phyloP scores from a whole-genome alignment of 176 grass and related monocot genomes.

The Pontederia paniculata region DNA sequence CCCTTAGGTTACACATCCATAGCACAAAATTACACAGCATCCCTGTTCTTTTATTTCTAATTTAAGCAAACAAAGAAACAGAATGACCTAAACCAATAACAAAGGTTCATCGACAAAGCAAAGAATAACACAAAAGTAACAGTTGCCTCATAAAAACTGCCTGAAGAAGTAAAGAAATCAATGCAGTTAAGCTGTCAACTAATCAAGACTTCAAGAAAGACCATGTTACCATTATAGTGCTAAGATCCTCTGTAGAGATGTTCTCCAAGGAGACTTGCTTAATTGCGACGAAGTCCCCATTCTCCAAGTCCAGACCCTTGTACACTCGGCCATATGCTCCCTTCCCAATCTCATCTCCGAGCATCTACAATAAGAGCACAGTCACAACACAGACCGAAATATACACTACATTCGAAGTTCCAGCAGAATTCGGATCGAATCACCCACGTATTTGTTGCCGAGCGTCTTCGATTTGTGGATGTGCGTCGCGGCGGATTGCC shows the following conservation, averaged over 20 bases:
- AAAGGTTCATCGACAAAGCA: no score
- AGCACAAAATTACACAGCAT: no score
- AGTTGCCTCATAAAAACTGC: no score
- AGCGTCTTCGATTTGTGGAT: slow-evolving; percentile 96
- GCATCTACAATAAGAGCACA: slow-evolving; percentile 47
- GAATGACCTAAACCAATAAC: no score
- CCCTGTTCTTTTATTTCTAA: no score
- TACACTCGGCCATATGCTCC: slow-evolving; percentile 97
- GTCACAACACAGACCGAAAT: slow-evolving; percentile 12
- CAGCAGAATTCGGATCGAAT: not conserved
- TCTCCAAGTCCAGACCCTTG: slow-evolving; percentile 89
- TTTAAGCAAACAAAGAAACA: no score
- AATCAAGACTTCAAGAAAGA: not conserved
- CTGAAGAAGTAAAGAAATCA: no score
- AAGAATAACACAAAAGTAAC: no score
- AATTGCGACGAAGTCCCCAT: slow-evolving; percentile 98
- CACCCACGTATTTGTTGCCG: slow-evolving; percentile 91
- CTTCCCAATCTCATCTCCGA: slow-evolving; percentile 95
- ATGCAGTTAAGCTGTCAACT: not conserved
- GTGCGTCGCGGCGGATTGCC: slow-evolving; percentile 49
- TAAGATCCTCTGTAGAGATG: slow-evolving; percentile 93
- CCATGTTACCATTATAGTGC: slow-evolving; percentile 78
- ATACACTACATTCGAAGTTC: slow-evolving; percentile 20
- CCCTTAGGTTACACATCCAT: no score
- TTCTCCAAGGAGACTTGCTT: slow-evolving; percentile 99